Evolutionary conservation across 345 rosid species (phyloP), one percentile per base, ranked within the genome.

Genomic region (Arabidopsis arenosa): DNA sequence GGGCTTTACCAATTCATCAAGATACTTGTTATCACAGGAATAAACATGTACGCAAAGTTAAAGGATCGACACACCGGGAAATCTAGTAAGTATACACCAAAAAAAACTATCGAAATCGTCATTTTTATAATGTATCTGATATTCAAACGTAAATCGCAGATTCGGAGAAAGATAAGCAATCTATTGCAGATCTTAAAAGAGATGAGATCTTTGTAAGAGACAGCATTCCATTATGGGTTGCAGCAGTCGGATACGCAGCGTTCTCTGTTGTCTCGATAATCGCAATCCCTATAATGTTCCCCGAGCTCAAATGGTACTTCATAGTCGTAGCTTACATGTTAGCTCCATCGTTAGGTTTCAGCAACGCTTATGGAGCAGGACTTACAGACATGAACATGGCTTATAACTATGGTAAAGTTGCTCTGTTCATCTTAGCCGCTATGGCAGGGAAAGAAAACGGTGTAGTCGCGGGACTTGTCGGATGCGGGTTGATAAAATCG

Each of bases 1-100:
- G 98, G 98, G 5, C 88, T 94, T 65, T 92, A 92, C 91, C 89
- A 92, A 58, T 94, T 94, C 84, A 75, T 90, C 70, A 94, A 92
- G 85, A 90, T 89, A 70, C 81, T 94, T 13, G 75, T 61, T 60
- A 79, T 81, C 67, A 89, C 88, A 48, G 90, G 87, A 26, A 54
- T 62, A 65, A 89, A 60, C 81, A 83, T 95, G 60, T 77, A 48
- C 21, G 44, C 73, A 70, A 81, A 78, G 71, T 26, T 35, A 72
- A 87, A 77, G 64, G 75, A 48, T 40, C 79, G 63, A 30, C 71
- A 70, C 47, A 53, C 37, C 15, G 69, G 11, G 6, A 82, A 74
- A 80, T 76, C 83, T 74, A 21, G 98, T 90, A 80, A 82, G 75
- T 68, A 56, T 52, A 32, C 5, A 35, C 40, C 39, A 11, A 13